A percentile compares a stretch with the other conserved stretches of the same genome.
phyloP scores from a whole-genome alignment of 2,329 filamentous ascomycete genomes.

The Lachnellula occidentalis region DNA sequence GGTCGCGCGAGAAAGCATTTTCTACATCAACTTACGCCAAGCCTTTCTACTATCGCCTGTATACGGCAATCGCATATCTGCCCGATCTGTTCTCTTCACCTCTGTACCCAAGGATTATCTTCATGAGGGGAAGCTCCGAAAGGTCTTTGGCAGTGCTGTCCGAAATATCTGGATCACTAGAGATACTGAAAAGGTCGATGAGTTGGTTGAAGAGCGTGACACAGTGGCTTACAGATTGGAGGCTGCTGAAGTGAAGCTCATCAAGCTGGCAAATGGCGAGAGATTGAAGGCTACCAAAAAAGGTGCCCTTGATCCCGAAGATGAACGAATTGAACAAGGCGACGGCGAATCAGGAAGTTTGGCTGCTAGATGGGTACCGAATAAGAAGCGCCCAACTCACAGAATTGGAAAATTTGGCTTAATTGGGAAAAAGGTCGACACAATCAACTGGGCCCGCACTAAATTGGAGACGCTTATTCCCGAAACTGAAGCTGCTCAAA shows the following conservation, averaged over 20 bases:
- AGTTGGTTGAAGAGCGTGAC: constrained; percentile 77
- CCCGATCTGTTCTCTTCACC: constrained; percentile 83
- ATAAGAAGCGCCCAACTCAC: constrained; percentile 72
- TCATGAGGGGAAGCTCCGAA: constrained; percentile 68
- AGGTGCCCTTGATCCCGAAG: constrained; percentile 39
- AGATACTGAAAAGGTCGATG: constrained; percentile 70
- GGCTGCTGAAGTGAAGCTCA: constrained; percentile 77
- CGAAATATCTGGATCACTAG: constrained; percentile 80
- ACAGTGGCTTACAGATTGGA: constrained; percentile 77
- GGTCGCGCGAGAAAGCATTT: constrained; percentile 82
- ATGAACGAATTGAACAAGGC: constrained; percentile 41
- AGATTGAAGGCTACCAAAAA: constrained; percentile 65
- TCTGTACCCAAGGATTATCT: constrained; percentile 76
- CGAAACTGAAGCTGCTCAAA: constrained; percentile 63
- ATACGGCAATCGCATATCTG: constrained; percentile 81
- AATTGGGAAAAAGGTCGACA: constrained; percentile 85
- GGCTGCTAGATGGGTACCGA: constrained; percentile 68
- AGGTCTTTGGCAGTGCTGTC: constrained; percentile 76
- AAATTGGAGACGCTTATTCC: constrained; percentile 73
- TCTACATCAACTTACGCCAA: constrained; percentile 88
- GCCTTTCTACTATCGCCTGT: constrained; percentile 83
- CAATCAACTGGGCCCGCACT: constrained; percentile 80
- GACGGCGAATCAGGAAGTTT: constrained; percentile 65
- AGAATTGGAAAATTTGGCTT: constrained; percentile 61
- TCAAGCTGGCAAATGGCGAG: constrained; percentile 69